phyloP scores from a whole-genome alignment of 1,284 basidiomycete genomes.

The Apiotrichum laibachii region DNA sequence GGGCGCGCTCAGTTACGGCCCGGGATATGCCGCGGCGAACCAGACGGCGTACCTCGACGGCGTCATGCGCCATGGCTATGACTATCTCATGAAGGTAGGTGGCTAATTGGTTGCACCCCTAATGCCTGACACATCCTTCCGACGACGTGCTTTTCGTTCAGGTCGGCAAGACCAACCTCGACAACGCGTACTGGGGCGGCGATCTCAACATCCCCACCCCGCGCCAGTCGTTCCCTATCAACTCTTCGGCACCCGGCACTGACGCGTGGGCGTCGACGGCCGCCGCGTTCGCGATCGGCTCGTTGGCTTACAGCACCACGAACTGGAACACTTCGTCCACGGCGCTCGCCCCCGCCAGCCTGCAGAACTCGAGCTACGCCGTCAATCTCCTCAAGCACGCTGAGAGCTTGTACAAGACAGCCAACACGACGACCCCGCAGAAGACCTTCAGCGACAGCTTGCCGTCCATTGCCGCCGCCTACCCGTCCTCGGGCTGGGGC shows the following conservation, averaged over 20 bases:
- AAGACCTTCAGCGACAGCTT: slow-evolving; percentile 57
- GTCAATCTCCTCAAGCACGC: slow-evolving; percentile 69
- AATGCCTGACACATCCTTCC: slow-evolving; percentile 69
- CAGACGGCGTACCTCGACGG: slow-evolving; percentile 86
- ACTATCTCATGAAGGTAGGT: slow-evolving; percentile 81
- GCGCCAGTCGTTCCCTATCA: slow-evolving; percentile 74
- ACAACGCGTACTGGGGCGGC: slow-evolving; percentile 75
- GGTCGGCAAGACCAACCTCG: slow-evolving; percentile 65
- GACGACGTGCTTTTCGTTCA: slow-evolving; percentile 73
- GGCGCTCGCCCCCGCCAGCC: slow-evolving; percentile 59
- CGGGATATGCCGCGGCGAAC: slow-evolving; percentile 74
- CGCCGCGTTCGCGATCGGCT: slow-evolving; percentile 80
- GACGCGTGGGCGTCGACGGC: slow-evolving; percentile 79
- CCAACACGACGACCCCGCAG: slow-evolving; percentile 55
- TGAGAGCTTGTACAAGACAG: slow-evolving; percentile 67
- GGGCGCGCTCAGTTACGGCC: slow-evolving; percentile 78
- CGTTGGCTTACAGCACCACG: slow-evolving; percentile 69
- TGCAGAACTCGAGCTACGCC: slow-evolving; percentile 73
- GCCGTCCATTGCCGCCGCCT: slow-evolving; percentile 63
- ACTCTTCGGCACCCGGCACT: slow-evolving; percentile 73
- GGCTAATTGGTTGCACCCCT: neutral
- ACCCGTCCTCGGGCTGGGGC: slow-evolving; percentile 64
- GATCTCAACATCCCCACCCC: slow-evolving; percentile 72
- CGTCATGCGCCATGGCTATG: slow-evolving; percentile 81
- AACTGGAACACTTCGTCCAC: slow-evolving; percentile 54